These are phyloP conservation scores for Metschnikowia sp. DNA, from an alignment of 805 yeast species.

Conservation along the genomic window DNA sequence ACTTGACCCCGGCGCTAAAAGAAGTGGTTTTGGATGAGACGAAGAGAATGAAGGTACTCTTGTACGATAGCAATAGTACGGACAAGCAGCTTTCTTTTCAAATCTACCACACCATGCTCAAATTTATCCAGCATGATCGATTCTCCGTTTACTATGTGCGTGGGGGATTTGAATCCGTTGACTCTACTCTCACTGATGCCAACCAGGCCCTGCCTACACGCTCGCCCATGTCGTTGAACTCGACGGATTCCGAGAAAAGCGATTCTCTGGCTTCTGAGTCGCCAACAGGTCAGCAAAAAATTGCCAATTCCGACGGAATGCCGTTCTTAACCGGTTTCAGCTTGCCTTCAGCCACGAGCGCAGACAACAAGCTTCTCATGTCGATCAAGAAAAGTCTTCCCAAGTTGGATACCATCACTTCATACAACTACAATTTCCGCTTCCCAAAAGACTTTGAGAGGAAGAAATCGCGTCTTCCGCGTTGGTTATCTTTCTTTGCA, in stretches of 20 bases:
- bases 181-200: constrained; percentile 8
- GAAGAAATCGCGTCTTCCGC: constrained; percentile 23
- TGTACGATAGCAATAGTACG: constrained; percentile 34
- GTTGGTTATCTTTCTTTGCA: constrained; percentile 30
- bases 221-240: constrained; percentile 10
- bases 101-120: constrained; percentile 33
- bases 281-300: not conserved
- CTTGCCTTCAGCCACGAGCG: constrained; percentile 39
- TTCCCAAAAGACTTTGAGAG: constrained; percentile 19
- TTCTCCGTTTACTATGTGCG: constrained; percentile 23
- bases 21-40: constrained; percentile 17
- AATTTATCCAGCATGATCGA: constrained; percentile 23
- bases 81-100: constrained; percentile 21
- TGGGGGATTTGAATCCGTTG: constrained; percentile 25
- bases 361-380: constrained; percentile 32
- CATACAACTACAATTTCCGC: constrained; percentile 23
- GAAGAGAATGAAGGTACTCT: constrained; percentile 20
- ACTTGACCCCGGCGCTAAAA: constrained; percentile 21
- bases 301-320: constrained; percentile 3
- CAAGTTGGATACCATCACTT: constrained; percentile 19
- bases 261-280: not conserved
- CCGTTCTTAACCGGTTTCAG: constrained; percentile 38
- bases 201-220: constrained; percentile 10
- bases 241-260: not conserved
- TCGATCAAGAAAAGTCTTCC: constrained; percentile 35